phyloP scores from a whole-genome alignment of 257 asterid genomes.

The Jacaranda copaia region DNA sequence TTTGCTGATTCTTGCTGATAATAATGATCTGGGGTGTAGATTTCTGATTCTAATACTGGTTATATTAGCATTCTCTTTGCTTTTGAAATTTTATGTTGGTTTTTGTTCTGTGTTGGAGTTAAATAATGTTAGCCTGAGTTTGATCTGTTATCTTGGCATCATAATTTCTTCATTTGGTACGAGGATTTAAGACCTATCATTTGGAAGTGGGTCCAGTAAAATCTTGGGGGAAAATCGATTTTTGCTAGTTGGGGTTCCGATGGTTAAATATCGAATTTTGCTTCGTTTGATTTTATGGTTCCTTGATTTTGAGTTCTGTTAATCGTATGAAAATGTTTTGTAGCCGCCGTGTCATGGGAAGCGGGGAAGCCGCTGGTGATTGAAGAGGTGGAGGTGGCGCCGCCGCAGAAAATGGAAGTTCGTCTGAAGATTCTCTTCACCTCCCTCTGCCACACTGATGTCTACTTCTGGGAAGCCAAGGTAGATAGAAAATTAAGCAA shows the following conservation, averaged over 20 bases:
- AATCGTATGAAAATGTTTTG: constrained; percentile 8
- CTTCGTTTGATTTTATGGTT: neutral
- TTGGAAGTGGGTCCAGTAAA: no score
- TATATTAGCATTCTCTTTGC: neutral
- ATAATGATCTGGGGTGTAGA: neutral
- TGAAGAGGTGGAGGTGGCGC: constrained; percentile 92
- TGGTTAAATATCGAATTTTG: neutral
- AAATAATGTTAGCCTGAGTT: neutral
- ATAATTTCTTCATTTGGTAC: no score
- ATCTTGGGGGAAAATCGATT: neutral
- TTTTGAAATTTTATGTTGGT: neutral
- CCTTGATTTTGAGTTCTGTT: neutral
- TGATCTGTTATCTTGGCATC: neutral
- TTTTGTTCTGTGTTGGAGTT: neutral
- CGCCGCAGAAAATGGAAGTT: constrained; percentile 92
- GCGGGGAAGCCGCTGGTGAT: constrained; percentile 90
- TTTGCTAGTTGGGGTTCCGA: neutral
- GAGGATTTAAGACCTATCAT: no score
- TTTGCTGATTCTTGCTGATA: neutral
- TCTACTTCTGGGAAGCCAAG: constrained; percentile 54
- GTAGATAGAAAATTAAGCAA: constrained; percentile 31
- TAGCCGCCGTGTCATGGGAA: constrained; percentile 98
- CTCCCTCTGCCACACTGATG: constrained; percentile 76
- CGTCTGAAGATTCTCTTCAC: constrained; percentile 79
- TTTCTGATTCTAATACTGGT: neutral